These are phyloP conservation scores for Annulohypoxylon maeteangense DNA, from an alignment of 495 filamentous ascomycete species.

Conservation along the genomic window DNA sequence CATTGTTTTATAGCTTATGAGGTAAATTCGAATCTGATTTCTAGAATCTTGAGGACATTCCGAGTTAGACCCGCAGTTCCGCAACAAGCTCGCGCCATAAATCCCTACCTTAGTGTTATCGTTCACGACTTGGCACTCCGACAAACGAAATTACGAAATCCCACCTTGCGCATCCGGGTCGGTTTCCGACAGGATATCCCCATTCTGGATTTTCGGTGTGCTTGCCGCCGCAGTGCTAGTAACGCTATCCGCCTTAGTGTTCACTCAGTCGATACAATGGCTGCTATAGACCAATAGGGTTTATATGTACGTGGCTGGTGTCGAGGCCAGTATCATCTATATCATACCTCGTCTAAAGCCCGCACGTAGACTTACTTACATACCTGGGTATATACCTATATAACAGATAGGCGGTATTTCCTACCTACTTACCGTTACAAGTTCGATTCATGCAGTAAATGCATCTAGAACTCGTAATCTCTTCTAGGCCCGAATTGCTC, in stretches of 20 bases:
- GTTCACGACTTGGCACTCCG: conserved; percentile 21
- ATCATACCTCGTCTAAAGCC: not conserved
- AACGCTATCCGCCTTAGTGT: not conserved
- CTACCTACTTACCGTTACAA: not conserved
- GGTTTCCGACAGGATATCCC: conserved; percentile 8
- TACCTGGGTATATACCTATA: too few relatives aligned
- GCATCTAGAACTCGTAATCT: conserved; percentile 21
- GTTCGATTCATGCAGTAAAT: not conserved
- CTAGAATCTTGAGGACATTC: conserved; percentile 8
- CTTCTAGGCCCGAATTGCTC: conserved; percentile 23
- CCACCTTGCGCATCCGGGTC: conserved; percentile 9
- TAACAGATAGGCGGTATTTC: not conserved
- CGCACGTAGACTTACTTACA: not conserved
- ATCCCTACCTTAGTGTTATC: conserved; percentile 36
- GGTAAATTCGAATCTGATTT: not conserved
- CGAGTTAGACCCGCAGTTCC: conserved; percentile 2
- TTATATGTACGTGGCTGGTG: not conserved
- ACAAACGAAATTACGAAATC: conserved; percentile 30
- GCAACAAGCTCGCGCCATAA: conserved; percentile 13
- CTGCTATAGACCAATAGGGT: not conserved
- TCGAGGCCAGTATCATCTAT: not conserved
- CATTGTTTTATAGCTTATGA: not conserved
- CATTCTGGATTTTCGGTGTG: conserved; percentile 24
- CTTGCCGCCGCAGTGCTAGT: conserved; percentile 9
- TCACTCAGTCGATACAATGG: not conserved